Conservation (phyloP, 1,139 yeast species). For the Zhuliangozyma blackwelliae region DNA sequence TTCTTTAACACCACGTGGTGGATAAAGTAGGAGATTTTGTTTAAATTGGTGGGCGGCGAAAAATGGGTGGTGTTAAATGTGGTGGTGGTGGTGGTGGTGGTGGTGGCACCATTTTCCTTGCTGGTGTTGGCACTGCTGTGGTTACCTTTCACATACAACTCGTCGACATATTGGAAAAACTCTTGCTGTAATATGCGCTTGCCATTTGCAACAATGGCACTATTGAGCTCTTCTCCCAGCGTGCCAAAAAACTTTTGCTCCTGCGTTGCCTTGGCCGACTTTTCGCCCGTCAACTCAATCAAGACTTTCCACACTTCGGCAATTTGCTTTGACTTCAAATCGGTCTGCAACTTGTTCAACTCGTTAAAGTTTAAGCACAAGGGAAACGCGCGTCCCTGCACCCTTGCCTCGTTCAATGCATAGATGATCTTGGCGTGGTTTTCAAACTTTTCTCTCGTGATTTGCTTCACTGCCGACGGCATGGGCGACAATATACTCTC, state of each 20-base stretch:
- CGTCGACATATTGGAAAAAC: conserved; percentile 71
- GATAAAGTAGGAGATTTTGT: conserved; percentile 67
- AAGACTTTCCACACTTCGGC: conserved; percentile 63
- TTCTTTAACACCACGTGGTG: conserved; percentile 44
- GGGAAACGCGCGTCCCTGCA: conserved; percentile 46
- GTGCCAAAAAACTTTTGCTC: conserved; percentile 46
- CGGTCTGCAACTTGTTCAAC: conserved; percentile 46
- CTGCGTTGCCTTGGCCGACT: conserved; percentile 28
- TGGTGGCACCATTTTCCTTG: conserved; percentile 36
- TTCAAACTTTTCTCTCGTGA: conserved; percentile 60
- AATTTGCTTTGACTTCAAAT: conserved; percentile 58
- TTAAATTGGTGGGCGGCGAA: conserved; percentile 60
- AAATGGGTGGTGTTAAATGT: conserved; percentile 35
- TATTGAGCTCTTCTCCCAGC: conserved; percentile 36
- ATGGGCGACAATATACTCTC: conserved; percentile 36
- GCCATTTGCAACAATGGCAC: conserved; percentile 53
- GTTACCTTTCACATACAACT: conserved; percentile 58
- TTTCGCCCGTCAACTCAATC: conserved; percentile 38
- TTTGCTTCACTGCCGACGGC: conserved; percentile 23
- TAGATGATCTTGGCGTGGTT: conserved; percentile 68
- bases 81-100: conserved; percentile 28
- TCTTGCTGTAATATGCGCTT: conserved; percentile 67
- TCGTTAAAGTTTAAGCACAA: conserved; percentile 52
- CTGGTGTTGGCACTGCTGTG: conserved; percentile 44
- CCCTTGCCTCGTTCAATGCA: conserved; percentile 66